A percentile compares a stretch with the other conserved stretches of the same genome.
Evolutionary conservation across 495 filamentous ascomycete genomes (phyloP).

Genomic region (Xylaria cubensis): DNA sequence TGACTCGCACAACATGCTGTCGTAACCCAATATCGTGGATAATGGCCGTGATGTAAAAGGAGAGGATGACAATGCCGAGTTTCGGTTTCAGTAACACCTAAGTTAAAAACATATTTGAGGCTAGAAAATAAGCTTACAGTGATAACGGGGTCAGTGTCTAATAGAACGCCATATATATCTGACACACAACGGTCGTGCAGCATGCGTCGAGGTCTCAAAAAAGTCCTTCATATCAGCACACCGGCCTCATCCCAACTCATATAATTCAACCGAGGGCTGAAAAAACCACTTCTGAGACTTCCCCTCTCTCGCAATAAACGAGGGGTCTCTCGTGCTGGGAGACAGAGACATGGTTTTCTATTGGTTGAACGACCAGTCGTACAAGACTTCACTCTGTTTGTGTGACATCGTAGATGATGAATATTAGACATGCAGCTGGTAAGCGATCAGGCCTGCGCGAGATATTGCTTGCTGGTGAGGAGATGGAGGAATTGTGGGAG

Average conservation of each 20-base stretch:
- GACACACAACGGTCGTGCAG: slow-evolving; percentile 39
- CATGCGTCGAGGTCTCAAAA: slow-evolving; percentile 30
- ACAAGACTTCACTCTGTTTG: slow-evolving; percentile 8
- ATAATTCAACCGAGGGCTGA: slow-evolving; percentile 7
- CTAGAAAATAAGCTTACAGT: not conserved
- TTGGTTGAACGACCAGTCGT: slow-evolving; percentile 17
- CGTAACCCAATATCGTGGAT: not conserved
- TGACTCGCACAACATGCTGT: slow-evolving; percentile 3
- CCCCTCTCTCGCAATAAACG: not conserved
- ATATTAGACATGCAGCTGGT: slow-evolving; percentile 7
- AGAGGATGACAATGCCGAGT: not conserved
- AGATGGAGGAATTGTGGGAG: not conserved
- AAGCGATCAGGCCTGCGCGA: not conserved
- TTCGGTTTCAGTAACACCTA: not conserved
- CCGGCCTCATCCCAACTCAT: slow-evolving; percentile 5
- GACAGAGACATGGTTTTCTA: slow-evolving; percentile 23
- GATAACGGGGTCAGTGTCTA: not conserved
- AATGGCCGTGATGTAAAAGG: not conserved
- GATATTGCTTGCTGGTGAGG: not conserved
- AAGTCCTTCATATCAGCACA: not conserved
- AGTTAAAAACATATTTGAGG: not conserved
- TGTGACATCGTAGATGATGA: slow-evolving; percentile 15
- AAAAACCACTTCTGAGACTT: not conserved
- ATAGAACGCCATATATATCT: slow-evolving; percentile 19
- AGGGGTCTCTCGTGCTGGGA: slow-evolving; percentile 15